Evolutionary conservation across 192 early-diverging fungal genomes (phyloP), one percentile per base, ranked within the genome.

Genomic region (Gonapodya sp.): DNA sequence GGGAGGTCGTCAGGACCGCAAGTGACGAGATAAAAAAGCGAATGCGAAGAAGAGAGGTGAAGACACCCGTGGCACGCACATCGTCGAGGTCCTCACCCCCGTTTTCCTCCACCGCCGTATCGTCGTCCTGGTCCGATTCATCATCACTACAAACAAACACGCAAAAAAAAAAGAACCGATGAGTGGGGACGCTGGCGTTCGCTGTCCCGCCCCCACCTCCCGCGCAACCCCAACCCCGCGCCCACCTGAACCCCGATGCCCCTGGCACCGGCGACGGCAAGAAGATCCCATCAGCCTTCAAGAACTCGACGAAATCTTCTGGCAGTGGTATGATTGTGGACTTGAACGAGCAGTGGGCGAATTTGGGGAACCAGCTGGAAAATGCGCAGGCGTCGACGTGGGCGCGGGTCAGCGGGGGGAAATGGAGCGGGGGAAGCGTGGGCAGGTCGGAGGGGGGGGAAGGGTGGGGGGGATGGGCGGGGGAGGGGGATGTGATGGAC

Each of bases 261-360:
- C 46, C 24, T 64, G 46, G 46, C 46, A 64, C 46, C 8, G 46
- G 46, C 46, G 46, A 64, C 8, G 46, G 46, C 36, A 98, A 85
- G 81, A 92, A 92, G 2, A 98, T 87, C 1, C 95, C 93, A 83
- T 99, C 97, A 1, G 92, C 88, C 46, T 92, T 83, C 33, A 99
- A 86, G 78, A 97, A 99, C 8, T 91, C 87, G 32, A 98, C 80
- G 87, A 99, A 97, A 34, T 91, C 91, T 18, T 85, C 83, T 0
- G 94, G 87, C 46, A 64, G 46, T 24, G 8, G 8, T 64, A 64
- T 64, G 8, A 64, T 24, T 8, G 24, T 64, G 8, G 46, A 16
- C 24, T 64, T 64, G 46, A 64, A 64, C 46, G 46, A 16, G 46
- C 46, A 16, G 46, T 24, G 46, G 24, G 46, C 8, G 46, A 64